Conservation (phyloP, 805 yeast genomes). For the Suhomyces sp. region DNA sequence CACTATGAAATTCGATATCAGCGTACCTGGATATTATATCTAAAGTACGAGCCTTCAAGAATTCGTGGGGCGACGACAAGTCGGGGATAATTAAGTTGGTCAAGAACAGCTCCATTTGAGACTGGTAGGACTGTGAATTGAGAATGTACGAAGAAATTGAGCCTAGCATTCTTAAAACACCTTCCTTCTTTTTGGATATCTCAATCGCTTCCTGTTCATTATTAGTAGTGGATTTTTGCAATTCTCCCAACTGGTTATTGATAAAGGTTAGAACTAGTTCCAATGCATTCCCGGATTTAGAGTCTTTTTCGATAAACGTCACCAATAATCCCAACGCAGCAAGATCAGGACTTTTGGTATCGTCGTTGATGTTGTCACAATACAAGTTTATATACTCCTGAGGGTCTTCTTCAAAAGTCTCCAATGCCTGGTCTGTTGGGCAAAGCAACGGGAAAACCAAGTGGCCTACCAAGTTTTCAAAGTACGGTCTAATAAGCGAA, state of each 20-base stretch:
- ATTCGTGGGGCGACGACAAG: conserved; percentile 57
- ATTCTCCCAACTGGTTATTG: conserved; percentile 41
- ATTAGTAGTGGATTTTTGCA: conserved; percentile 23
- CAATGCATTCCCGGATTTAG: conserved; percentile 56
- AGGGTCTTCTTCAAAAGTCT: conserved; percentile 81
- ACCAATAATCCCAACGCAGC: conserved; percentile 75
- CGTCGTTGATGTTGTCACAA: conserved; percentile 52
- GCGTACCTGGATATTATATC: conserved; percentile 66
- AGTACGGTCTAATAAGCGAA: conserved; percentile 62
- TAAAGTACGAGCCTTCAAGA: conserved; percentile 73
- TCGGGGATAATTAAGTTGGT: conserved; percentile 67
- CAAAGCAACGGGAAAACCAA: conserved; percentile 75
- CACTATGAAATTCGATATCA: conserved; percentile 48
- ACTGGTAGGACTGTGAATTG: conserved; percentile 48
- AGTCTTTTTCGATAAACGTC: conserved; percentile 59
- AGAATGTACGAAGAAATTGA: conserved; percentile 61
- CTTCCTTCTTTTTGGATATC: conserved; percentile 64
- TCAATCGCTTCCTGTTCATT: conserved; percentile 40
- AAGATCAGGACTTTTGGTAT: conserved; percentile 61
- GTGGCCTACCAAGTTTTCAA: conserved; percentile 61
- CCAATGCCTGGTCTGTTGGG: conserved; percentile 65
- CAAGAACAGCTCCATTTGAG: conserved; percentile 70
- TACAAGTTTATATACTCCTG: conserved; percentile 78
- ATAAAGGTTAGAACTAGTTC: conserved; percentile 61
- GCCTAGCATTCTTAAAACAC: conserved; percentile 76